Conservation (phyloP, 73 alveolate species). For the Paramecium pentaurelia region DNA sequence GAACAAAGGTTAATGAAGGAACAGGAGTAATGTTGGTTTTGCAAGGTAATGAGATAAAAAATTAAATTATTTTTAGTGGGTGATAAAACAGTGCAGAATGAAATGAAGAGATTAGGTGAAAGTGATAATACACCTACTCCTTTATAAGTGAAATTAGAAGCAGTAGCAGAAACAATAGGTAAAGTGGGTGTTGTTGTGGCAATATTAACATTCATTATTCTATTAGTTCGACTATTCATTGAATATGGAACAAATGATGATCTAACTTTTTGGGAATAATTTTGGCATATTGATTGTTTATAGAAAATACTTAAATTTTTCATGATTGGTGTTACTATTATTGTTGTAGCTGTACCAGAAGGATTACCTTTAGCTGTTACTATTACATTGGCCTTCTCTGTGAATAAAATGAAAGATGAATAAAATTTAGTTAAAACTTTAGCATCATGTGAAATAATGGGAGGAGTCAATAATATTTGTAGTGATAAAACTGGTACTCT, state of each 20-base stretch:
- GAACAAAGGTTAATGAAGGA: slow-evolving; percentile 69
- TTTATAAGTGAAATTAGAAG: slow-evolving; percentile 70
- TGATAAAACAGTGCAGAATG: not conserved
- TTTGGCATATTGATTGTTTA: not conserved
- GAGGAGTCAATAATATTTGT: slow-evolving; percentile 96
- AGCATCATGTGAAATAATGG: slow-evolving; percentile 96
- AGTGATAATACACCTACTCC: slow-evolving; percentile 62
- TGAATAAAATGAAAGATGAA: slow-evolving; percentile 91
- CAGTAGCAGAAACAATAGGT: slow-evolving; percentile 82
- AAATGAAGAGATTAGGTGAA: not conserved
- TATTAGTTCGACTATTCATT: slow-evolving; percentile 64
- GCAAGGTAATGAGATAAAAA: slow-evolving; percentile 42
- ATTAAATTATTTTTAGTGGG: not conserved
- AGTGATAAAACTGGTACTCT: slow-evolving; percentile 89
- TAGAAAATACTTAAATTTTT: slow-evolving; percentile 27
- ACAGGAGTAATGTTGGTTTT: slow-evolving; percentile 62
- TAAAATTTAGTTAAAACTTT: slow-evolving; percentile 89
- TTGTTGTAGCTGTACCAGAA: slow-evolving; percentile 97
- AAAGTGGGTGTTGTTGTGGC: slow-evolving; percentile 74
- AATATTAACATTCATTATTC: slow-evolving; percentile 57
- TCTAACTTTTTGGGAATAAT: not conserved
- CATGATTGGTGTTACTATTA: slow-evolving; percentile 83
- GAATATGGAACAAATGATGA: not conserved
- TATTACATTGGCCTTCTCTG: slow-evolving; percentile 89
- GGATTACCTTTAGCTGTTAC: slow-evolving; percentile 96